A percentile compares a stretch with the other conserved stretches of the same genome.
Evolutionary conservation across 2,329 filamentous ascomycete genomes (phyloP).

Genomic region (Sporothrix pallida): DNA sequence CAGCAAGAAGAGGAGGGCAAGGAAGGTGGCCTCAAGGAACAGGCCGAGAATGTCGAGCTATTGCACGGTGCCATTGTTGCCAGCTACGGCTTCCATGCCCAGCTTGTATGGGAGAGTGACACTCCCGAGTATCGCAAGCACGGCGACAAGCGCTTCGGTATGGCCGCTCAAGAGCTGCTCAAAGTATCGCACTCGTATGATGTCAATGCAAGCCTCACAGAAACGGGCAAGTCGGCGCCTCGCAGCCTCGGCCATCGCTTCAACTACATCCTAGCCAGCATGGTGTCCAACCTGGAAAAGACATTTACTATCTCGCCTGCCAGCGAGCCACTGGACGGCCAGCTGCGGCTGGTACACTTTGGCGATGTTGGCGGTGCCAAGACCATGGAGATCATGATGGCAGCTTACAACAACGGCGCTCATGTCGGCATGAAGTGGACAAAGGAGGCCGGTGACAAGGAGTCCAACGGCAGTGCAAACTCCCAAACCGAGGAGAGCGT

Average conservation of each 20-base stretch:
- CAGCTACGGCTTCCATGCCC: constrained; percentile 88
- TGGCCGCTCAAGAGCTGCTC: constrained; percentile 81
- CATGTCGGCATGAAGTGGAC: constrained; percentile 60
- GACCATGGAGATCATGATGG: constrained; percentile 78
- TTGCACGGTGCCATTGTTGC: constrained; percentile 79
- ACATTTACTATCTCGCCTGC: constrained; percentile 81
- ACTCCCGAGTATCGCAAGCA: constrained; percentile 78
- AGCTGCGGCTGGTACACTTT: constrained; percentile 76
- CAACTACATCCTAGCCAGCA: constrained; percentile 75
- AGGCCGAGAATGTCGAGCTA: constrained; percentile 45
- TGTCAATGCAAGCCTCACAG: constrained; percentile 47
- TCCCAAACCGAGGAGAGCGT: constrained; percentile 59
- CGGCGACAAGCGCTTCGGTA: constrained; percentile 78
- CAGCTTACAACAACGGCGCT: constrained; percentile 62
- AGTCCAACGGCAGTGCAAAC: constrained; percentile 54
- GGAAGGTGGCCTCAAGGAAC: constrained; percentile 27
- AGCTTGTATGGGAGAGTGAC: constrained; percentile 89
- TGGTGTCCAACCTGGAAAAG: constrained; percentile 82
- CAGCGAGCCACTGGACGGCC: constrained; percentile 72
- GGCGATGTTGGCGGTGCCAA: constrained; percentile 67
- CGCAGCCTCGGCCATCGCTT: constrained; percentile 53
- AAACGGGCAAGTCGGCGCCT: constrained; percentile 39
- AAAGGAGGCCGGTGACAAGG: constrained; percentile 52
- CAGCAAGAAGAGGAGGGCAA: constrained; percentile 33
- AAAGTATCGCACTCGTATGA: constrained; percentile 57